phyloP scores from a whole-genome alignment of 768 basidiomycete genomes.

The Russula ochroleuca region DNA sequence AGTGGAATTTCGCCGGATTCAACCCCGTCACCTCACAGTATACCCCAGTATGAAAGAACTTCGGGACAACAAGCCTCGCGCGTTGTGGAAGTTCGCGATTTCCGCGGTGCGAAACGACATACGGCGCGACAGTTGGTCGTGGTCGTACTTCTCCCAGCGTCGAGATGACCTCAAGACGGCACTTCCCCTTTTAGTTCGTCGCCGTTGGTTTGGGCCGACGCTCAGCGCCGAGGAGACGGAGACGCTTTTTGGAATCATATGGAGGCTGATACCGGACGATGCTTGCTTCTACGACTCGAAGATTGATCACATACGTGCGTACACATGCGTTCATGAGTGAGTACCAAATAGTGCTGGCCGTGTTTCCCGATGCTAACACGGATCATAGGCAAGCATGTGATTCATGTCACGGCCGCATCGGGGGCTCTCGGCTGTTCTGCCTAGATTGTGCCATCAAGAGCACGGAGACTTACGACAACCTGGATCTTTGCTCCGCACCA shows the following conservation, averaged over 20 bases:
- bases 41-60: constrained; percentile 30
- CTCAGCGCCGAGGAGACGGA: constrained; percentile 24
- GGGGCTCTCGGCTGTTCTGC: constrained; percentile 34
- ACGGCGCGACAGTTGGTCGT: constrained; percentile 31
- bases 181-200: constrained; percentile 31
- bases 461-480: constrained; percentile 19
- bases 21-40: constrained; percentile 29
- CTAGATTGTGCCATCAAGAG: constrained; percentile 32
- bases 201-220: constrained; percentile 27
- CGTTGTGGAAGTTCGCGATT: constrained; percentile 35
- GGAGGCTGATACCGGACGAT: constrained; percentile 31
- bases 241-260: constrained; percentile 23
- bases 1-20: constrained; percentile 31
- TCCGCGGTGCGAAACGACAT: constrained; percentile 29
- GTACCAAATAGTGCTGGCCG: neutral
- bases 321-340: constrained; percentile 30
- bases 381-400: constrained; percentile 29
- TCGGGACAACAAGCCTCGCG: constrained; percentile 29
- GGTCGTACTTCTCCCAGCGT: constrained; percentile 35
- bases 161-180: constrained; percentile 30
- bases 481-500: constrained; percentile 34
- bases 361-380: neutral
- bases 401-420: constrained; percentile 30
- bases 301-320: constrained; percentile 26
- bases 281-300: constrained; percentile 31